Evolutionary conservation across 768 basidiomycete genomes (phyloP).

Genomic region (Trametes cubensis): DNA sequence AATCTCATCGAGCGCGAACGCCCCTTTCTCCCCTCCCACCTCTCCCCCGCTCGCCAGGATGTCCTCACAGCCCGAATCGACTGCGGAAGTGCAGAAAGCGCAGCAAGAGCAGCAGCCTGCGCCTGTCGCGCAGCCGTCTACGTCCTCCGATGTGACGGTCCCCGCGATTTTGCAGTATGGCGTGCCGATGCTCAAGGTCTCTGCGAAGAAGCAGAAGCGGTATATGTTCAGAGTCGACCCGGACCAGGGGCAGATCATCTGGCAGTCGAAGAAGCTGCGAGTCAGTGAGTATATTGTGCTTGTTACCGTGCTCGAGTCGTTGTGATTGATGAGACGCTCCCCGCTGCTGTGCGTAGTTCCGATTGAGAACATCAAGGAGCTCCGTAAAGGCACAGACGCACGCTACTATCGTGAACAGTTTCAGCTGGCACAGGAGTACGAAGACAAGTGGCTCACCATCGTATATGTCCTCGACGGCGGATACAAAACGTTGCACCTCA

Average conservation of each 20-base stretch:
- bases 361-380: conserved; percentile 85
- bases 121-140: conserved; percentile 20
- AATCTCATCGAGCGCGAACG: conserved; percentile 1
- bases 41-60: conserved; percentile 17
- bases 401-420: conserved; percentile 73
- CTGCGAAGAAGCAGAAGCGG: conserved; percentile 73
- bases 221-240: conserved; percentile 73
- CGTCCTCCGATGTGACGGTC: conserved; percentile 47
- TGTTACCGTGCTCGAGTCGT: not conserved
- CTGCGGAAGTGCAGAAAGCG: conserved; percentile 3
- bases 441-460: conserved; percentile 81
- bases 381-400: conserved; percentile 73
- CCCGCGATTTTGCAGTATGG: conserved; percentile 63
- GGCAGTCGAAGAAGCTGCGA: conserved; percentile 71
- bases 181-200: conserved; percentile 81
- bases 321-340: not conserved
- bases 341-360: conserved; percentile 54
- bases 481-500: conserved; percentile 86
- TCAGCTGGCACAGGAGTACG: conserved; percentile 60
- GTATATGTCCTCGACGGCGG: conserved; percentile 76
- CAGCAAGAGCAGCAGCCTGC: not conserved
- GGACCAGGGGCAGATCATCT: conserved; percentile 80
- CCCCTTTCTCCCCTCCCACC: conserved; percentile 2
- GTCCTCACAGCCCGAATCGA: conserved; percentile 18
- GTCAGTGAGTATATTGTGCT: conserved; percentile 50